Base-by-base conservation (phyloP, 352 stramenopile species). In the Globisporangium echinulatum region DNA sequence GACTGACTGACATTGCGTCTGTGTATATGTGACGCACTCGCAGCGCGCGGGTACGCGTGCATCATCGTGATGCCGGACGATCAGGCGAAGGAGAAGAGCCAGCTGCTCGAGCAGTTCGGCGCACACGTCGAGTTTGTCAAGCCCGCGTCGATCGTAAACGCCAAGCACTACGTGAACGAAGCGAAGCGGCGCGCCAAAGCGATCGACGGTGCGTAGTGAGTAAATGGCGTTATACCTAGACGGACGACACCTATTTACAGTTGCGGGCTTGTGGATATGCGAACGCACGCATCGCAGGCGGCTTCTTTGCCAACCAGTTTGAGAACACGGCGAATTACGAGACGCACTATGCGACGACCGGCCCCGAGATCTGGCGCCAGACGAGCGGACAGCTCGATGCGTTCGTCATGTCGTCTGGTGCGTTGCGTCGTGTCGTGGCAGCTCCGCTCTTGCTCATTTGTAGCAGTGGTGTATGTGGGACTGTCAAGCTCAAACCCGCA, bases 21-120 rank as follows among this genome's bases (percentile, higher is more conserved):
- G 4, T 33, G 25, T 33, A 33, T 33, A 33, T 33, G 25, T 0
- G 25, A 33, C 25, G 2, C 25, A 33, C 25, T 33, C 25, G 15
- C 51, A 93, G 80, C 96, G n/a, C 82, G 90, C 49, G 93, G 94
- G 43, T 98, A 99, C 71, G 82, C 82, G 25, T 97, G 93, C 56
- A 70, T 98, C 13, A 98, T 99, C 47, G 94, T 99, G 17, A 96
- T 99, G 88, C 97, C 97, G 9, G 96, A 99, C 66, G 97, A 99
- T 68, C 92, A 98, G 72, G 92, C 94, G 1, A 89, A 88, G 50
- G 95, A 99, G 71, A 97, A 97, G 59, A 81, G 74, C 43, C 66
- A 88, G 48, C 64, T 94, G 4, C 64, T 97, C 48, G 61, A 86
- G 52, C 73, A 89, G 54, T 90, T 96, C 58, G 90, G 85, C 43